Evolutionary conservation across 2,329 filamentous ascomycete species (phyloP), one percentile per base, ranked within the genome.

Genomic region (Aspergillus sp.): DNA sequence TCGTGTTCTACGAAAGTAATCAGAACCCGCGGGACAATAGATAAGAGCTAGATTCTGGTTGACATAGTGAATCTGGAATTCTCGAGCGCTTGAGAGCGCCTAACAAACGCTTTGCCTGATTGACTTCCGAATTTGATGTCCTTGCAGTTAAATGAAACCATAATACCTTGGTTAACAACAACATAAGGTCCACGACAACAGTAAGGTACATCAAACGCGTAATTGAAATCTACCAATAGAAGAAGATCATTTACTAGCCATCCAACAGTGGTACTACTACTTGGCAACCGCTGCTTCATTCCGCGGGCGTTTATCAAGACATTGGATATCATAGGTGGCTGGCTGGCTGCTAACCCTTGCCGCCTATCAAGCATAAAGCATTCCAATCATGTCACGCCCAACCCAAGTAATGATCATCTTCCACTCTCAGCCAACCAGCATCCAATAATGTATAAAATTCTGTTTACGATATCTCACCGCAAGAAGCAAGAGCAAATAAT

Each of bases 61-160:
- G 0, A 0, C 3, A 36, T 1, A 5, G 10, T 15, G 2, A 0
- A 8, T 5, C 10, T 3, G 19, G 13, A 2, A 11, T 23, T 3
- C 19, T 13, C 4, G 19, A 8, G 8, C 6, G 3, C 10, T 21
- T 13, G 41, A 17, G 10, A 21, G 23, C 1, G 21, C 19, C 5
- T 10, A 21, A 21, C 11, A 42, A 10, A 19, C 10, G 5, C 19
- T 3, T 21, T 17, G 7, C 7, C 17, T 10, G n/a, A 11, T 17
- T 10, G 17, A 42, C 5, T 42, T 19, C 10, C 8, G 7, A 1
- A 7, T 1, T 0, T 44, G 19, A 21, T 11, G 8, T 5, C n/a
- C 10, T 21, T 44, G 17, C 17, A 44, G 3, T 19, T 13, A 13
- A 36, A 10, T 44, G 17, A 21, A 44, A 44, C 11, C 4, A 44